Conservation (phyloP, 495 filamentous ascomycete genomes). For the Penicillium canescens region DNA sequence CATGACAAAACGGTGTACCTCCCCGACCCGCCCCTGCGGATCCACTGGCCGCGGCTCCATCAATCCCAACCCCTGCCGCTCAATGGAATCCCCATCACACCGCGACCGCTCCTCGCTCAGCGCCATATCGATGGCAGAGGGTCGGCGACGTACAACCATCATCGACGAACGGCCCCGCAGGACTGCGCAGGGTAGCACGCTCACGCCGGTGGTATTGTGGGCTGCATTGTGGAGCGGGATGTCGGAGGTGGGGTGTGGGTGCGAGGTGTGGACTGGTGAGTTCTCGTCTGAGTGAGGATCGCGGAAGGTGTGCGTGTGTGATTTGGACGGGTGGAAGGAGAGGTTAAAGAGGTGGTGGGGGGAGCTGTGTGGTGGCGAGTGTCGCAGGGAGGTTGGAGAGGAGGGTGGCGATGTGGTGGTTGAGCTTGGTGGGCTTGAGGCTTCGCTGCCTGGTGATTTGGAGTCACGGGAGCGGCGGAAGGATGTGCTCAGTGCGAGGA, state of each 20-base stretch:
- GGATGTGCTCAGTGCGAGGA: slow-evolving; percentile 15
- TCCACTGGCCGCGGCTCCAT: slow-evolving; percentile 48
- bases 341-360: slow-evolving; percentile 31
- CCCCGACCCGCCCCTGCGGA: slow-evolving; percentile 9
- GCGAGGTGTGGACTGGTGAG: slow-evolving; percentile 20
- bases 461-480: not conserved
- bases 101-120: slow-evolving; percentile 44
- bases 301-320: slow-evolving; percentile 12
- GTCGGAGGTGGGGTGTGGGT: slow-evolving; percentile 23
- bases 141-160: slow-evolving; percentile 39
- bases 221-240: slow-evolving; percentile 14
- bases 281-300: slow-evolving; percentile 22
- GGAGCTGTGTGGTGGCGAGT: slow-evolving; percentile 12
- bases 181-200: slow-evolving; percentile 28
- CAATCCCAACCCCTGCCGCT: slow-evolving; percentile 42
- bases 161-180: slow-evolving; percentile 37
- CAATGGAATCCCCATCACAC: slow-evolving; percentile 37
- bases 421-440: slow-evolving; percentile 20
- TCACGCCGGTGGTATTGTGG: slow-evolving; percentile 7
- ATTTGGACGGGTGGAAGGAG: slow-evolving; percentile 23
- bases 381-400: slow-evolving; percentile 17
- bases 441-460: slow-evolving; percentile 13
- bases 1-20: slow-evolving; percentile 40
- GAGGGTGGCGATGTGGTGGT: slow-evolving; percentile 23
- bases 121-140: slow-evolving; percentile 43